Base-by-base conservation (phyloP, 805 yeast species). In the Blastobotrys americana region DNA sequence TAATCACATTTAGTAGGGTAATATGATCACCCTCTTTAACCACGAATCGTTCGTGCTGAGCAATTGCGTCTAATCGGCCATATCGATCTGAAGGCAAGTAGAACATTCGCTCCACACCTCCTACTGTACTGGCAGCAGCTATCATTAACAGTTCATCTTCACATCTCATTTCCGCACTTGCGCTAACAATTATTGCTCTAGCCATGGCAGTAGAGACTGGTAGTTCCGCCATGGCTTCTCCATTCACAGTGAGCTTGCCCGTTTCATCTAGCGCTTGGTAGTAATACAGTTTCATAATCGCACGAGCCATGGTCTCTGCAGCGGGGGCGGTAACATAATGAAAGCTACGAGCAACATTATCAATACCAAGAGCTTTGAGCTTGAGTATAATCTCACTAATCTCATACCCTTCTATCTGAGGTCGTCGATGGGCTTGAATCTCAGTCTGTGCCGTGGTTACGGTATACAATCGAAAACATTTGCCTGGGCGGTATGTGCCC, bases 271-370 rank as follows among this genome's bases (percentile, higher is more conserved):
- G 54, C 0, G 95, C 95, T 1, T 84, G 84, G 43, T 84, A 67
- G 37, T 78, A 69, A 85, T 88, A 83, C 19, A 87, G 66, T 45
- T 82, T 87, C 59, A 82, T 84, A 21, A 85, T 70, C 0, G 95
- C 85, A 28, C 81, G 70, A 37, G 72, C 67, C 34, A 85, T 68
- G 0, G 84, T 70, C 40, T 80, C 86, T 22, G 66, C 61, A 1
- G 93, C 84, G 2, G 96, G 96, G 8, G 82, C 63, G 51, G 84
- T 90, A 54, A 86, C 60, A 55, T 84, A 84, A 2, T 90, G 86
- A 52, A 87, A 84, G 22, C 47, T 35, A 22, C 67, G 65, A 9
- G 70, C 54, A 25, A 85, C 57, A 55, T 84, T 78, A 6, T 70
- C 64, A 3, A 87, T 76, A 1, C 76, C 75, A 38, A 87, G 63